Evolutionary conservation across 1,284 basidiomycete species (phyloP), one percentile per base, ranked within the genome.

Genomic region (Cystobasidium sp.): DNA sequence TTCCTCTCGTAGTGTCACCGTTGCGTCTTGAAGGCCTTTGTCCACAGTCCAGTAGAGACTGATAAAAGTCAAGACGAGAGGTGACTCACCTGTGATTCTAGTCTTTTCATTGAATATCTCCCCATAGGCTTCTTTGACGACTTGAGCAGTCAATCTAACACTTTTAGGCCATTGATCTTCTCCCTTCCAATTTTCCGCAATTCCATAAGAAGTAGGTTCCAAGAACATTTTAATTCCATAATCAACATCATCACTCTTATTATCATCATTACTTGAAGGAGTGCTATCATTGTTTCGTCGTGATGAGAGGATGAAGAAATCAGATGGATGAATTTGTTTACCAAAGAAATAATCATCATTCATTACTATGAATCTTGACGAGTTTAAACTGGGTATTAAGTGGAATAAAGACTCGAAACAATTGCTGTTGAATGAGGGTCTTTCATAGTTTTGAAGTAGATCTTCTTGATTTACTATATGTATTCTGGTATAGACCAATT

Each of bases 311-410:
- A 24, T 55, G 59, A 71, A 71, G 61, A 71, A 71, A 53, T 53
- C 61, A 14, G 44, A 46, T 31, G 69, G 69, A 55, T 71, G 69
- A 20, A 63, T 49, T 24, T 49, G 9, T 6, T 37, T 61, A 14
- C 39, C 61, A 44, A 71, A 53, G 61, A 71, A 64, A 55, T 71
- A 71, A 39, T 71, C 69, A 31, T 71, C 69, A 24, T 71, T 71
- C 20, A 71, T 22, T 14, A 71, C 69, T 52, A 63, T 70, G 43
- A 70, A 70, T 39, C 37, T 39, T 18, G 51, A 41, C 41, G 59
- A 31, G 31, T 31, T 43, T 37, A 70, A 51, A 5, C 18, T 22
- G 22, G 69, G 69, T 20, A 71, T 71, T 31, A 24, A 44, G 41
- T 71, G 69, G 16, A 71, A 64, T 37, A 49, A 63, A 12, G 58